Conservation (phyloP, 108 stramenopile species). For the Fistulifera pelliculosa region DNA sequence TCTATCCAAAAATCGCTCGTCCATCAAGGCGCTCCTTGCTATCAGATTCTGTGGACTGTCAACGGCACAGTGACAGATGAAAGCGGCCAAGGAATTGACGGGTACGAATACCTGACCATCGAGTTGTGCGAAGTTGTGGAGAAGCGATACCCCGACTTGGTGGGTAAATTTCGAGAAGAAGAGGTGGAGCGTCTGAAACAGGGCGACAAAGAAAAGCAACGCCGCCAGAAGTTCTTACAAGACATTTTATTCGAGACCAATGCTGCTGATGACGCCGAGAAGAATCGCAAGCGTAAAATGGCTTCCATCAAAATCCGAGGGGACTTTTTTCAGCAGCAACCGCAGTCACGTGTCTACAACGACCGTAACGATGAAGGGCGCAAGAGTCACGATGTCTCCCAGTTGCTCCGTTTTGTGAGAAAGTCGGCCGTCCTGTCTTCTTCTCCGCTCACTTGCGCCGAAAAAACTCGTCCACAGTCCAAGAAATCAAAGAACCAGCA, state of each 20-base stretch:
- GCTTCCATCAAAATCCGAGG: no score
- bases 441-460: no score
- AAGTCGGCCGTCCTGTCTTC: no score
- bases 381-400: no score
- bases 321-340: no score
- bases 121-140: slow-evolving; percentile 40
- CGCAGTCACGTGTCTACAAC: no score
- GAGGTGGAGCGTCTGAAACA: slow-evolving; percentile 30
- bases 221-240: slow-evolving; percentile 41
- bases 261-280: background rate
- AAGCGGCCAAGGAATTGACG: slow-evolving; percentile 38
- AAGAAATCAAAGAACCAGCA: no score
- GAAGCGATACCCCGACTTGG: slow-evolving; percentile 34
- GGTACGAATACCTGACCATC: slow-evolving; percentile 49
- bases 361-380: no score
- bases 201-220: slow-evolving; percentile 39
- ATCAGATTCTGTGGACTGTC: slow-evolving; percentile 50
- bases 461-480: no score
- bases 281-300: no score
- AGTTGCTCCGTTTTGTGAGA: no score
- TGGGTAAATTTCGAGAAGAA: slow-evolving; percentile 24
- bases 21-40: slow-evolving; percentile 29
- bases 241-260: background rate
- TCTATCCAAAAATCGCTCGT: slow-evolving; percentile 31
- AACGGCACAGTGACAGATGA: slow-evolving; percentile 29